Conservation (phyloP, 495 filamentous ascomycete species). For the Xylaria sp. region DNA sequence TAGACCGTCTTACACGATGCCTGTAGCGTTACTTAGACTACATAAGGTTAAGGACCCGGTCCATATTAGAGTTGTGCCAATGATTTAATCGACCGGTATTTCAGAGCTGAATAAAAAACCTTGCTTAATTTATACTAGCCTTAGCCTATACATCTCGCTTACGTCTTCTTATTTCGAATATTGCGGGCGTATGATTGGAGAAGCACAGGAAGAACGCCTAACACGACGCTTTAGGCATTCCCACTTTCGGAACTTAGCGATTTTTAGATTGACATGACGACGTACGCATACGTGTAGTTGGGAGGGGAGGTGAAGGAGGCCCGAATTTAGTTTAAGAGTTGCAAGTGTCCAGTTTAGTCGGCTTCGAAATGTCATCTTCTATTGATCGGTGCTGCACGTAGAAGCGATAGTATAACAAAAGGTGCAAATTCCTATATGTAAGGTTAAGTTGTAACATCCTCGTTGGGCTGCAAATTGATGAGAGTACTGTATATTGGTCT, state of each 20-base stretch:
- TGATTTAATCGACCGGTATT: background rate
- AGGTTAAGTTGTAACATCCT: too few species aligned
- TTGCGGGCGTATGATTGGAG: background rate
- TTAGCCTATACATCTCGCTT: constrained; percentile 5
- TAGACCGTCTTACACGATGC: constrained; percentile 13
- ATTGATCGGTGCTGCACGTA: background rate
- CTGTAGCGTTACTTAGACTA: background rate
- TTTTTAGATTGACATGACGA: background rate
- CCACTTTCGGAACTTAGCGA: background rate
- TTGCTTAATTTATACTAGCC: background rate
- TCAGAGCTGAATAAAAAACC: background rate
- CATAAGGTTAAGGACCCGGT: background rate
- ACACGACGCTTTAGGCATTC: constrained; percentile 2
- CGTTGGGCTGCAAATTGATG: too few species aligned
- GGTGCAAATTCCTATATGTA: background rate
- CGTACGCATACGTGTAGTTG: too few species aligned
- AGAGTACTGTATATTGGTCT: too few species aligned
- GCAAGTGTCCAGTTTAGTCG: background rate
- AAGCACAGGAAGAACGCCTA: background rate
- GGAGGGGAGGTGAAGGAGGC: too few species aligned
- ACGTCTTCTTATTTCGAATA: background rate
- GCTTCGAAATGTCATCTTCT: background rate
- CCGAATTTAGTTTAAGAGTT: background rate
- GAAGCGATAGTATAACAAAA: background rate
- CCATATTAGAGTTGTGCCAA: too few species aligned